phyloP scores from a whole-genome alignment of 2,329 filamentous ascomycete species.

The Gremmenia infestans region DNA sequence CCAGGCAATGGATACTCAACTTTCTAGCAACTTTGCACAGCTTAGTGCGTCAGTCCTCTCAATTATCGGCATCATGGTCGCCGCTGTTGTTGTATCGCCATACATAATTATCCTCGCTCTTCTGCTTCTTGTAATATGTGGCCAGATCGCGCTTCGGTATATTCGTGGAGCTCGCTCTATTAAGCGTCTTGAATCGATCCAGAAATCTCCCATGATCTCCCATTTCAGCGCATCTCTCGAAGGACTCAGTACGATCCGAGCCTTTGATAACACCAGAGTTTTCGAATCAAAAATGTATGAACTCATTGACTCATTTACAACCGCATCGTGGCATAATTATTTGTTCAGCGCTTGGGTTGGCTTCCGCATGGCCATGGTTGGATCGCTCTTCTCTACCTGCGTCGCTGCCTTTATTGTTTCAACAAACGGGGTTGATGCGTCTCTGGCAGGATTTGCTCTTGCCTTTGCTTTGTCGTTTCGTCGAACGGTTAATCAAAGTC shows the following conservation, averaged over 20 bases:
- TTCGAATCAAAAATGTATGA: conserved; percentile 65
- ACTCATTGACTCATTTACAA: conserved; percentile 59
- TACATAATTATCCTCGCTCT: conserved; percentile 57
- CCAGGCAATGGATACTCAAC: conserved; percentile 60
- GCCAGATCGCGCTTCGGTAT: conserved; percentile 49
- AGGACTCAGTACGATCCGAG: conserved; percentile 68
- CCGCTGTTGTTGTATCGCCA: conserved; percentile 52
- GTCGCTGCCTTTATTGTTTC: conserved; percentile 60
- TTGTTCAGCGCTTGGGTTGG: conserved; percentile 61
- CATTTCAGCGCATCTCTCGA: conserved; percentile 62
- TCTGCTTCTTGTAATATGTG: conserved; percentile 33
- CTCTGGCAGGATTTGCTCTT: conserved; percentile 68
- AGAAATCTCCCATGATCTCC: conserved; percentile 69
- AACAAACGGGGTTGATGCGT: conserved; percentile 55
- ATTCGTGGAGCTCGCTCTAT: conserved; percentile 63
- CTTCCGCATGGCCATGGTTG: conserved; percentile 65
- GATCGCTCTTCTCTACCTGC: conserved; percentile 59
- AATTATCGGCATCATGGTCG: conserved; percentile 58
- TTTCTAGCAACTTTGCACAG: conserved; percentile 56
- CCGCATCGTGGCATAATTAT: conserved; percentile 61
- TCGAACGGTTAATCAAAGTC: conserved; percentile 53
- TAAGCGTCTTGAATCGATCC: conserved; percentile 69
- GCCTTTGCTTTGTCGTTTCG: conserved; percentile 68
- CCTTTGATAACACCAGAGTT: conserved; percentile 59
- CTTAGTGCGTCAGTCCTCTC: conserved; percentile 49